Percentiles rank a stretch among this genome's conserved stretches.
These are phyloP conservation scores for Datura wrightii DNA, from an alignment of 257 asterid genomes.

Conservation along the genomic window DNA sequence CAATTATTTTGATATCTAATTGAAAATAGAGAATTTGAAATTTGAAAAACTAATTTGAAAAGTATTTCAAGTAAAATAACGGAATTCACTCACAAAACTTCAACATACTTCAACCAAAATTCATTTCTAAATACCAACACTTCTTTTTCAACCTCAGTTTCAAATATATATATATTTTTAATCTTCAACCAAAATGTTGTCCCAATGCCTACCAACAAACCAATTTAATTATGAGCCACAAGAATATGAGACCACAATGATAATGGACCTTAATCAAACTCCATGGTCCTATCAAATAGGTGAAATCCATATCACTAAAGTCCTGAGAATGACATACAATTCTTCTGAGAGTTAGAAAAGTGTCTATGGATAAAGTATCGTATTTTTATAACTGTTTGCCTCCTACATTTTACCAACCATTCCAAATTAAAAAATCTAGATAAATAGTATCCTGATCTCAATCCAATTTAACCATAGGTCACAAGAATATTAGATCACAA, in stretches of 20 bases:
- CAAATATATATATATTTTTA: too few relatives aligned
- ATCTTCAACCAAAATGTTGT: not conserved
- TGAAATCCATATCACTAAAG: not conserved
- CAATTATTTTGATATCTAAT: not conserved
- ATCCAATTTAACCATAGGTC: too few relatives aligned
- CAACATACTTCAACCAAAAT: not conserved
- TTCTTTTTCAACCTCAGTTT: too few relatives aligned
- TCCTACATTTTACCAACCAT: too few relatives aligned
- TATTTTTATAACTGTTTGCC: too few relatives aligned
- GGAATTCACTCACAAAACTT: not conserved
- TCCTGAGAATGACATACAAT: too few relatives aligned
- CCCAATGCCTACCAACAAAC: not conserved
- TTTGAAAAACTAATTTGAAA: not conserved
- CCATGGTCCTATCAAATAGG: not conserved
- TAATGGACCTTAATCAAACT: not conserved
- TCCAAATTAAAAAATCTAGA: not conserved
- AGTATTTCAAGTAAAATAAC: not conserved
- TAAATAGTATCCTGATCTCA: not conserved
- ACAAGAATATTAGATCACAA: not conserved
- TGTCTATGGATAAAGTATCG: too few relatives aligned
- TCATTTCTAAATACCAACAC: not conserved
- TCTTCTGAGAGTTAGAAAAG: too few relatives aligned
- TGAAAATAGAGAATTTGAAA: not conserved
- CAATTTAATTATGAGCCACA: not conserved
- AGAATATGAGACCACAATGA: not conserved